Conservation (phyloP, 208 protist species). For the Leishmania major region DNA sequence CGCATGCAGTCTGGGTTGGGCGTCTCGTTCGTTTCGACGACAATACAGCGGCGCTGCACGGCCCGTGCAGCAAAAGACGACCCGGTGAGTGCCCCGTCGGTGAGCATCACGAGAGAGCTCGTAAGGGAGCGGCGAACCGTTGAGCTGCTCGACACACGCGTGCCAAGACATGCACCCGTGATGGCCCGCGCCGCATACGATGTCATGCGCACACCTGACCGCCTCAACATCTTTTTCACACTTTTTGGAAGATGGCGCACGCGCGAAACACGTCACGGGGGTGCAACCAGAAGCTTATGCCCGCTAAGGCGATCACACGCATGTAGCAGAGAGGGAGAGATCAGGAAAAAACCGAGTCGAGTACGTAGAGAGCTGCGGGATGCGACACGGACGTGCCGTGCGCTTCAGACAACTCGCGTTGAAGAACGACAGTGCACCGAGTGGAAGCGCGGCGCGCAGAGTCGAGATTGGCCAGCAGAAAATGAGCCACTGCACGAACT, state of each 20-base stretch:
- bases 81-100: neutral
- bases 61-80: neutral
- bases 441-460: neutral
- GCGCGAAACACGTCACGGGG: neutral
- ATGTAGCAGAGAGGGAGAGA: neutral
- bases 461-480: neutral
- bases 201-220: neutral
- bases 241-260: too few species aligned
- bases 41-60: slow-evolving; percentile 34
- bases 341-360: neutral
- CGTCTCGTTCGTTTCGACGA: slow-evolving; percentile 82
- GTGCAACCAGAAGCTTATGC: neutral
- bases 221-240: neutral
- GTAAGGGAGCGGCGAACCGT: neutral
- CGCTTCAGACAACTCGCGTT: neutral
- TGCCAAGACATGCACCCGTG: neutral
- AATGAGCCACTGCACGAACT: neutral
- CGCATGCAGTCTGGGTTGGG: slow-evolving; percentile 86
- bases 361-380: neutral
- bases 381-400: too few species aligned
- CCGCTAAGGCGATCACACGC: neutral
- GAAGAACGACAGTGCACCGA: neutral
- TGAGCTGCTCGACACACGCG: neutral
- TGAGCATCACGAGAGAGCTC: neutral
- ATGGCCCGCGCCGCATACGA: neutral